Conservation (phyloP, 139 green algal genomes). For the Parachlorella kessleri region DNA sequence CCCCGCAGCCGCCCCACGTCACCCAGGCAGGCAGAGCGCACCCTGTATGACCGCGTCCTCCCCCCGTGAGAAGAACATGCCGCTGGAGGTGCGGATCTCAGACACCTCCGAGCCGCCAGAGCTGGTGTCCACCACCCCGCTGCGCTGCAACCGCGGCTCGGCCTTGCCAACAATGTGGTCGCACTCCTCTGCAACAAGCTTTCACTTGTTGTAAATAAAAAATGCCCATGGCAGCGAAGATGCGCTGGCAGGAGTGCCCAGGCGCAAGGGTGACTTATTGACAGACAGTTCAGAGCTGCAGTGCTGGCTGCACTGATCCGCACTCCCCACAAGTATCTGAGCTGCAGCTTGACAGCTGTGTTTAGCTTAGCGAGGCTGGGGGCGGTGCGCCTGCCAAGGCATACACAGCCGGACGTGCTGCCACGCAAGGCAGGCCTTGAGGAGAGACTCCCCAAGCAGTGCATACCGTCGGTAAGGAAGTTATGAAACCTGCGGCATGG, state of each 20-base stretch:
- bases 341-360: not conserved
- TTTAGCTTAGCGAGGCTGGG: not conserved
- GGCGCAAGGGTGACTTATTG: too few relatives aligned
- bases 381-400: too few relatives aligned
- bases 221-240: too few relatives aligned
- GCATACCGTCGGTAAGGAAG: constrained; percentile 12
- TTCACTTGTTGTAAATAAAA: too few relatives aligned
- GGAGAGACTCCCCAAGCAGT: not conserved
- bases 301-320: too few relatives aligned
- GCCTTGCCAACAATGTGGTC: constrained; percentile 28
- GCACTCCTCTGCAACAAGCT: constrained; percentile 23
- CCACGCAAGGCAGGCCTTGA: not conserved
- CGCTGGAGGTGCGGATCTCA: constrained; percentile 43
- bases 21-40: too few relatives aligned
- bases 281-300: too few relatives aligned
- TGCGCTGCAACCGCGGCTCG: constrained; percentile 25
- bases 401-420: not conserved
- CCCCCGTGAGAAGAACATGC: constrained; percentile 19
- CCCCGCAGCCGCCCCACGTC: too few relatives aligned
- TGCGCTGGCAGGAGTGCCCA: too few relatives aligned
- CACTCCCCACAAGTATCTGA: too few relatives aligned
- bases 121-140: constrained; percentile 43
- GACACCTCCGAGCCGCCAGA: constrained; percentile 32
- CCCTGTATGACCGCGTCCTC: not conserved
- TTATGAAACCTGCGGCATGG: constrained; percentile 34